Percentiles rank a stretch among this genome's conserved stretches.
Conservation (phyloP, 1,284 basidiomycete species). For the Cryptococcus wingfieldii region DNA sequence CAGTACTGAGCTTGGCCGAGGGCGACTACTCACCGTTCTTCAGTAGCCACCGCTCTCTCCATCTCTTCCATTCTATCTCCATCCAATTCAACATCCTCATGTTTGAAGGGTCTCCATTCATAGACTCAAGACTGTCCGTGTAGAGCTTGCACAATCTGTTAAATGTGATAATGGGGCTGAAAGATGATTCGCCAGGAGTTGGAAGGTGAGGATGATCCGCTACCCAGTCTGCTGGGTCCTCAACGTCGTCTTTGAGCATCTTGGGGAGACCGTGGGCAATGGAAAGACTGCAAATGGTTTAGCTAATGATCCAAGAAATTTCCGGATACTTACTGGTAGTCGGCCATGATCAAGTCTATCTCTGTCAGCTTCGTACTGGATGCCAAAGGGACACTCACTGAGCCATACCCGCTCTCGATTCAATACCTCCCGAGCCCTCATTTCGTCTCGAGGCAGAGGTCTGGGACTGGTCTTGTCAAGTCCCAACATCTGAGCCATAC, state of each 20-base stretch:
- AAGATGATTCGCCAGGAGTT: conserved; percentile 29
- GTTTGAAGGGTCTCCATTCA: conserved; percentile 25
- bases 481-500: conserved; percentile 46
- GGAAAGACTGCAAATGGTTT: conserved; percentile 13
- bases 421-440: conserved; percentile 27
- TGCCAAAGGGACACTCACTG: conserved; percentile 12
- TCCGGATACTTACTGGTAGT: conserved; percentile 22
- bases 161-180: conserved; percentile 30
- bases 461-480: conserved; percentile 30
- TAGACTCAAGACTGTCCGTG: conserved; percentile 24
- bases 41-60: conserved; percentile 29
- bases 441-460: conserved; percentile 32
- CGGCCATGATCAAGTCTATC: conserved; percentile 25
- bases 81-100: conserved; percentile 26
- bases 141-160: conserved; percentile 26
- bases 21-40: conserved; percentile 19
- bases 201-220: conserved; percentile 30
- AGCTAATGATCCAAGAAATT: not conserved
- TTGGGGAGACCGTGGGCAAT: conserved; percentile 27
- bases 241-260: conserved; percentile 27
- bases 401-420: conserved; percentile 31
- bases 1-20: not conserved
- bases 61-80: conserved; percentile 26
- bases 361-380: not conserved
- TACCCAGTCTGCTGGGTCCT: conserved; percentile 28